Base-by-base conservation (phyloP, 352 stramenopile species). In the Globisporangium uncinulatum region DNA sequence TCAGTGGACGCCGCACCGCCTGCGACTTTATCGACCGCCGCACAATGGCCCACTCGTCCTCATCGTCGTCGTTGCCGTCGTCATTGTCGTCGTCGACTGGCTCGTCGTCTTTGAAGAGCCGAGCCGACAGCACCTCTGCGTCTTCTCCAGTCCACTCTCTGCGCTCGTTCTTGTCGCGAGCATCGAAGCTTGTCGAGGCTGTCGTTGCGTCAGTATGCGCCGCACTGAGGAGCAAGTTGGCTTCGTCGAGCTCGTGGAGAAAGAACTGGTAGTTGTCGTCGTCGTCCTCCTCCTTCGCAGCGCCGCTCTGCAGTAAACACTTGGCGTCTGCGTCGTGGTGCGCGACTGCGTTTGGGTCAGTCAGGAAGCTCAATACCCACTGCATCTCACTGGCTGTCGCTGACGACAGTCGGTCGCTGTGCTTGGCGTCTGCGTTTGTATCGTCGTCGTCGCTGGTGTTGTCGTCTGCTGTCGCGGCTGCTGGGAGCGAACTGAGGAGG, bases 261-360 rank as follows among this genome's bases (percentile, higher is more conserved):
- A 89, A 89, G 44, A 72, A 73, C 55, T 89, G 77, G 64, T 85
- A 87, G 67, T 87, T 86, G 61, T 89, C 79, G 42, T 89, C 76
- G 3, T 87, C 71, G 21, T 71, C 24, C 2, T 29, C 24, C 24
- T 29, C 24, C 24, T 29, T 29, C 24, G 24, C 24, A 29, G 24
- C 24, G 50, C 43, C 73, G 19, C 49, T 67, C n/a, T 53, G 62
- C 19, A 83, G 43, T 48, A 87, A 56, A 54, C 74, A 69, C 51
- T 87, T 89, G 21, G 76, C 75, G 29, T 87, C 77, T 3, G 58
- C 67, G 46, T 89, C 79, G 4, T 70, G 63, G 20, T 62, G 61
- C 14, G 73, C 79, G 2, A 71, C 63, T 9, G 64, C 64, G n/a
- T 86, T 62, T 0, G 79, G 77, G 24, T 87, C 59, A 1, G 57